phyloP scores from a whole-genome alignment of 805 yeast genomes.

The Candida ipomoeae region DNA sequence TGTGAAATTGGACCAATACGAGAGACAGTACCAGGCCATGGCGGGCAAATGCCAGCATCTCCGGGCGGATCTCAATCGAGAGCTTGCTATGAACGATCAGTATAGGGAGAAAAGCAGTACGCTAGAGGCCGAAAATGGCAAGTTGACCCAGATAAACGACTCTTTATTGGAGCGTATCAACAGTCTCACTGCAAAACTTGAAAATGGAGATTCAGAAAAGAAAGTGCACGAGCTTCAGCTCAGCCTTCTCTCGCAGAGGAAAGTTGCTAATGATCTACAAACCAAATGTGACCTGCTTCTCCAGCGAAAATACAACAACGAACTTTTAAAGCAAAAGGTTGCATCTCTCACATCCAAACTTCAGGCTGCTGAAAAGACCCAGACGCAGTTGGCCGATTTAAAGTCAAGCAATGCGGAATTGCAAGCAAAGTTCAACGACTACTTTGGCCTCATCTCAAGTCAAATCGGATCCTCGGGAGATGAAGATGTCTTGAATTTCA shows the following conservation, averaged over 20 bases:
- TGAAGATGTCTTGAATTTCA: constrained; percentile 16
- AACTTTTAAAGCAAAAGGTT: constrained; percentile 56
- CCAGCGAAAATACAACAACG: constrained; percentile 45
- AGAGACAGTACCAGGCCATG: constrained; percentile 21
- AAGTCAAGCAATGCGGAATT: constrained; percentile 49
- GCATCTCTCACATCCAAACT: constrained; percentile 37
- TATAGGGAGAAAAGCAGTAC: constrained; percentile 34
- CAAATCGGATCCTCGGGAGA: constrained; percentile 20
- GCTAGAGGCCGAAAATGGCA: constrained; percentile 24
- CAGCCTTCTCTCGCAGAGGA: constrained; percentile 28
- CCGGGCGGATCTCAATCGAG: constrained; percentile 31
- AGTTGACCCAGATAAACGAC: constrained; percentile 29
- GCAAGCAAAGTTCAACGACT: constrained; percentile 43
- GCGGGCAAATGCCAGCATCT: constrained; percentile 31
- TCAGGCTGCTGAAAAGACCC: constrained; percentile 34
- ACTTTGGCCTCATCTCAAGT: constrained; percentile 41
- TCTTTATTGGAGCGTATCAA: constrained; percentile 30
- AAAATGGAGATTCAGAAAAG: constrained; percentile 12
- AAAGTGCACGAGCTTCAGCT: constrained; percentile 28
- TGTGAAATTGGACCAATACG: constrained; percentile 16
- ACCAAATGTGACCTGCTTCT: constrained; percentile 48
- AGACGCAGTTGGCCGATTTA: constrained; percentile 43
- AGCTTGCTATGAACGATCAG: constrained; percentile 33
- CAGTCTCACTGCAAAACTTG: constrained; percentile 8
- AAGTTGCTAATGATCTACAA: constrained; percentile 50